Evolutionary conservation across 73 alveolate species (phyloP).

Genomic region (Paramecium sexaurelia): DNA sequence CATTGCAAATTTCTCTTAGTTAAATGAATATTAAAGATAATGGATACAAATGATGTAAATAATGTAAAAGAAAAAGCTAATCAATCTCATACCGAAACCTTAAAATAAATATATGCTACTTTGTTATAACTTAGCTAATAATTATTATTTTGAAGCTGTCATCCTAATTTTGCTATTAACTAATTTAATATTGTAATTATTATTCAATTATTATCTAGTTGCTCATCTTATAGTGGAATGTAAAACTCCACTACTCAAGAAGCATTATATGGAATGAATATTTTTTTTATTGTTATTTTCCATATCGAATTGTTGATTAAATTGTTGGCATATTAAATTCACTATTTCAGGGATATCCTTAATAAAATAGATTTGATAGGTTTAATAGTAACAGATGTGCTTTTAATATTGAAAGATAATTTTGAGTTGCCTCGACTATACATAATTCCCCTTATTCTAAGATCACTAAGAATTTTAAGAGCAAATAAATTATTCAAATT

Average conservation of each 20-base stretch:
- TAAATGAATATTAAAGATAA: conserved; percentile 2
- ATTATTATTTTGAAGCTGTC: neutral
- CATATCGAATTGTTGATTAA: conserved; percentile 70
- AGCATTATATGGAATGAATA: neutral
- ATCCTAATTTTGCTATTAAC: neutral
- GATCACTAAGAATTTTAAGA: neutral
- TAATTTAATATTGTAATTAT: conserved; percentile 1
- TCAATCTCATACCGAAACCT: neutral
- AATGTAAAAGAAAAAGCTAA: conserved; percentile 14
- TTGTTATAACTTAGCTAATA: neutral
- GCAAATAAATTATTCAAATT: neutral
- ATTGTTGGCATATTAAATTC: conserved; percentile 50
- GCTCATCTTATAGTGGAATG: neutral
- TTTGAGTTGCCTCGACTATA: neutral
- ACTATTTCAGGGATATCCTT: conserved; percentile 68
- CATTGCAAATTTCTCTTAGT: conserved; percentile 24
- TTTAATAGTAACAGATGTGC: conserved; percentile 55
- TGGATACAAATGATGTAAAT: conserved; percentile 26
- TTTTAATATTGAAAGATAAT: neutral
- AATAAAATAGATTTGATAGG: conserved; percentile 69
- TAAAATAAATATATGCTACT: neutral
- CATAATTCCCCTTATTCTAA: neutral
- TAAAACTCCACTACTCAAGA: conserved; percentile 36
- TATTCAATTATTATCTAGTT: neutral
- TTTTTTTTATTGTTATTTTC: conserved; percentile 64